These are phyloP conservation scores for Fraxinus sp. DNA, from an alignment of 305 asterid species.

Conservation along the genomic window DNA sequence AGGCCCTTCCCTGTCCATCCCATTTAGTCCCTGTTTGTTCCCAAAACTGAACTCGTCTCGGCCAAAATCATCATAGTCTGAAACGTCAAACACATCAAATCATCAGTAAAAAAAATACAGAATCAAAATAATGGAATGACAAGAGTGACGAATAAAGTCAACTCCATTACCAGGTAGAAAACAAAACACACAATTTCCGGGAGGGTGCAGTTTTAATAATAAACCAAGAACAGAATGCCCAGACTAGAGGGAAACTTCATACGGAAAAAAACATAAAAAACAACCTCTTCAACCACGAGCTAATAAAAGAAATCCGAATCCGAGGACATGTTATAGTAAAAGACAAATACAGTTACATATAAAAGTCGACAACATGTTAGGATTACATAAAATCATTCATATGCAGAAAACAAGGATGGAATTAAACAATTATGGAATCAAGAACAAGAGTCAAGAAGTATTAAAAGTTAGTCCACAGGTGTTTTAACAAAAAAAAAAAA, in stretches of 20 bases:
- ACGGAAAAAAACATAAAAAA: slow-evolving; percentile 26
- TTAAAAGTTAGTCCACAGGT: neutral
- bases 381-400: slow-evolving; percentile 16
- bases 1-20: slow-evolving; percentile 64
- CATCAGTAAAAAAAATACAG: neutral
- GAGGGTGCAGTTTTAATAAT: slow-evolving; percentile 20
- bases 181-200: slow-evolving; percentile 47
- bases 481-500: neutral
- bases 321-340: slow-evolving; percentile 26
- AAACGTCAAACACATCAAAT: neutral
- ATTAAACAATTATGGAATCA: slow-evolving; percentile 16
- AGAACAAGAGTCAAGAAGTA: neutral
- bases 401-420: slow-evolving; percentile 25
- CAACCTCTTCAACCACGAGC: slow-evolving; percentile 27
- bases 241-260: slow-evolving; percentile 23
- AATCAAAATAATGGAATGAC: neutral
- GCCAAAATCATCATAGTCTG: slow-evolving; percentile 87
- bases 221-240: slow-evolving; percentile 35
- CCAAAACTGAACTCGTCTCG: slow-evolving; percentile 84
- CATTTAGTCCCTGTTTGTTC: slow-evolving; percentile 54
- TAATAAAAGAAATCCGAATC: slow-evolving; percentile 24
- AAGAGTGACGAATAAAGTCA: neutral
- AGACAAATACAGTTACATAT: slow-evolving; percentile 45
- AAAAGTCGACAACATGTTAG: slow-evolving; percentile 14
- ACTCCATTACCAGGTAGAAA: slow-evolving; percentile 18